A percentile compares a stretch with the other conserved stretches of the same genome.
Evolutionary conservation across 1,139 yeast species (phyloP).

Genomic region (Magnusiomyces fungicola): DNA sequence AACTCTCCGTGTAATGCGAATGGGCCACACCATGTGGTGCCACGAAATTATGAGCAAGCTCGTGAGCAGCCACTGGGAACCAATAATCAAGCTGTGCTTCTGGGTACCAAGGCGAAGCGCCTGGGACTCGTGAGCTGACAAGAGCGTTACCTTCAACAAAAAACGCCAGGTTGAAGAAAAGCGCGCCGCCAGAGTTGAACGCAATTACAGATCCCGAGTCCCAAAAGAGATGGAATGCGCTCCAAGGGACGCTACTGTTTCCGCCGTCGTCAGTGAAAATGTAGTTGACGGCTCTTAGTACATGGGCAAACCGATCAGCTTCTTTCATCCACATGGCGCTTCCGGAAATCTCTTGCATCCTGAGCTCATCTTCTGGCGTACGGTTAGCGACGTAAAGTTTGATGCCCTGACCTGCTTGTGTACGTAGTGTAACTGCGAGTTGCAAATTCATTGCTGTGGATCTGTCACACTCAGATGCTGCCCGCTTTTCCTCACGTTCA

Average conservation of each 20-base stretch:
- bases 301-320: conserved; percentile 14
- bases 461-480: not conserved
- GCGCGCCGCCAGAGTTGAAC: conserved; percentile 30
- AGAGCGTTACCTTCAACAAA: conserved; percentile 19
- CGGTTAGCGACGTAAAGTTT: not conserved
- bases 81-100: conserved; percentile 31
- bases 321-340: conserved; percentile 4
- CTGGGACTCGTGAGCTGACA: conserved; percentile 14
- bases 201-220: conserved; percentile 30
- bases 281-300: conserved; percentile 7
- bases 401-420: not conserved
- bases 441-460: not conserved
- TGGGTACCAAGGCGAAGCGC: conserved; percentile 18
- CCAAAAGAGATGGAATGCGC: conserved; percentile 28
- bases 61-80: conserved; percentile 38
- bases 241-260: conserved; percentile 15
- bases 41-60: conserved; percentile 36
- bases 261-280: not conserved
- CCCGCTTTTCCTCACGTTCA: not conserved
- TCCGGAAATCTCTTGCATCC: not conserved
- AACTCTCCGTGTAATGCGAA: conserved; percentile 32
- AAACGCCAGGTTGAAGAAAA: conserved; percentile 35
- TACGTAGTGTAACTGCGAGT: not conserved
- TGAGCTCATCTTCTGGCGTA: not conserved
- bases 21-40: conserved; percentile 34